Conservation (phyloP, 164 flowering plant genomes). For the Chimonanthus praecox region DNA sequence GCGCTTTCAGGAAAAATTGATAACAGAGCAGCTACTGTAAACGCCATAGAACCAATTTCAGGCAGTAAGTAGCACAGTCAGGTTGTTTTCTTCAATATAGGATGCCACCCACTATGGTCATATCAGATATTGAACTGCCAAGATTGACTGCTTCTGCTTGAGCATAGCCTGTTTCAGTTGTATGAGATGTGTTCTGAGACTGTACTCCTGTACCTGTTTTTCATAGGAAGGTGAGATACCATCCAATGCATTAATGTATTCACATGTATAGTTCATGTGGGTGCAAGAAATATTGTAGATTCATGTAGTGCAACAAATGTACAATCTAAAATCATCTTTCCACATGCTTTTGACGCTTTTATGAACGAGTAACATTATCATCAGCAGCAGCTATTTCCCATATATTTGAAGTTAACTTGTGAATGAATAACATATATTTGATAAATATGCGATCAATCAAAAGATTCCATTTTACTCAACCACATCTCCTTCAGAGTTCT, state of each 20-base stretch:
- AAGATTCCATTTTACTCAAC: too few relatives aligned
- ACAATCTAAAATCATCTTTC: too few relatives aligned
- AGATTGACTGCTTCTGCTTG: constrained; percentile 13
- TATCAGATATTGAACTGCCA: constrained; percentile 14
- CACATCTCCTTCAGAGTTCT: too few relatives aligned
- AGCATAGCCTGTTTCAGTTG: constrained; percentile 38
- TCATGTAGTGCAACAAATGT: not conserved
- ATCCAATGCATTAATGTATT: not conserved
- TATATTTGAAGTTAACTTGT: too few relatives aligned
- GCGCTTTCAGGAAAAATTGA: not conserved
- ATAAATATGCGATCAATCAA: too few relatives aligned
- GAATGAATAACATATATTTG: too few relatives aligned
- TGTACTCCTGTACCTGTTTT: constrained; percentile 63
- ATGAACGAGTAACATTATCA: too few relatives aligned
- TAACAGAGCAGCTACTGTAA: not conserved
- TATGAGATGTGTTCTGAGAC: constrained; percentile 58
- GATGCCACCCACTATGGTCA: constrained; percentile 10
- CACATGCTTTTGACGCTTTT: too few relatives aligned
- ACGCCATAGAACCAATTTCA: not conserved
- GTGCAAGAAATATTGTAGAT: not conserved
- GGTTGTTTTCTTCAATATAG: not conserved
- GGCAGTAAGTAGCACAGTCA: not conserved
- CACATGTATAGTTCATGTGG: not conserved
- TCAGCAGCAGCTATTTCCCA: too few relatives aligned
- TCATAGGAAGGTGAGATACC: not conserved